Base-by-base conservation (phyloP, 148 eudicot species). In the Chenopodium album region DNA sequence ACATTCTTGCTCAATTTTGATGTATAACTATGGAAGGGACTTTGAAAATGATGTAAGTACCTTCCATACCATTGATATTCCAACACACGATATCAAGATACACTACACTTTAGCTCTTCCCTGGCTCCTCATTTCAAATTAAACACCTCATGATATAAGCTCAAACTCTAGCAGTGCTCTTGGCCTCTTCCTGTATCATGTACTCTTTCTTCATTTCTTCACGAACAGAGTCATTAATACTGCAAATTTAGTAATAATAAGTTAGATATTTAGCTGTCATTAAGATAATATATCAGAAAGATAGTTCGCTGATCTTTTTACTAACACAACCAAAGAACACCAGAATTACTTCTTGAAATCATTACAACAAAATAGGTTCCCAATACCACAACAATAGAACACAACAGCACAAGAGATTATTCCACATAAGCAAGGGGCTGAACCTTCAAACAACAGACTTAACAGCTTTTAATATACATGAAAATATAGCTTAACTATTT, bases 151-250 rank as follows among this genome's bases (percentile, higher is more conserved):
- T n/a, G 47, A 1, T 37, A 60, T 11, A 22, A 32, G 37, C 28
- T 81, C 75, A 81, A n/a, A 67, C 52, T 67, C 59, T 56, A 23
- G 79, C 76, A 56, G 84, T 67, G 76, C 7, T 73, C 85, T 79
- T 78, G 64, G 73, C 86, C 79, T 81, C 86, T 63, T 83, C 52
- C 78, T 85, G 86, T 72, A 82, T 83, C 76, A 70, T 71, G 81
- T 85, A 87, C 26, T 62, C 56, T 78, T 60, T 85, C 86, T 87
- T 87, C 89, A 87, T 85, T 76, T 80, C 86, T 81, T 87, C 89
- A 5, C 85, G 78, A 70, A 87, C 83, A 54, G 72, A 54, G 74
- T 87, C 89, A 65, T 87, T 87, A 28, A 88, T 87, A 78, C 89
- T 87, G 87, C 73, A 46, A 74, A 77, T 71, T 31, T 67, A 3